Evolutionary conservation across 805 yeast genomes (phyloP), one percentile per base, ranked within the genome.

Genomic region (Barnettozyma californica): DNA sequence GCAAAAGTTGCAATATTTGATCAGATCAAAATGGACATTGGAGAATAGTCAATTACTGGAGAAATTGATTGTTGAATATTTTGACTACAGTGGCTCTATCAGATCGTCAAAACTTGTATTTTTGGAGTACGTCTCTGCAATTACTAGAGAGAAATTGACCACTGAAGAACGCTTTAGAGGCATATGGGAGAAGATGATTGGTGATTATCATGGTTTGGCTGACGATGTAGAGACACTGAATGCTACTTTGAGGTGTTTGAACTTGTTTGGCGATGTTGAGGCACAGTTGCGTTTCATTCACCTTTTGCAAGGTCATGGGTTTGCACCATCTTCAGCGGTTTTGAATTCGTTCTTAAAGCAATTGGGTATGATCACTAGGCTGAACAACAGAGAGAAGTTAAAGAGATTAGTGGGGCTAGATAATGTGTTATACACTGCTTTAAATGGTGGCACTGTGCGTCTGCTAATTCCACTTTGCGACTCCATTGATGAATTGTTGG

Each of bases 1-100:
- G 21, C 33, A 47, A 4, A 50, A 50, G 20, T n/a, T 50, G 26
- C n/a, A 44, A 14, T 50, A 47, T 18, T 25, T 50, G 14, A 41
- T 49, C 8, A 11, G 37, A 29, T 27, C 33, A 8, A 41, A 38
- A 14, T 33, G 38, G 19, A 37, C 37, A 4, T 6, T 14, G 5
- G 18, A 23, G 16, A 37, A 14, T 1, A 7, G 16, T 16, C 5
- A 13, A 20, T 14, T 4, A 9, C 11, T 44, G n/a, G 43, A 34
- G 10, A 14, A 4, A 9, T 26, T 41, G 21, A 21, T 48, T 3
- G 13, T 13, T 6, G 29, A 38, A 19, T 47, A 44, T 16, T 37
- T 47, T 34, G 47, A 47, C 4, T 25, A 11, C 11, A 31, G 44
- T 26, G 49, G 49, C 13, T 27, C 34, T 16, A 13, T 20, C 27